Evolutionary conservation across 2,329 filamentous ascomycete genomes (phyloP).

Genomic region (Alternaria gansuensis): DNA sequence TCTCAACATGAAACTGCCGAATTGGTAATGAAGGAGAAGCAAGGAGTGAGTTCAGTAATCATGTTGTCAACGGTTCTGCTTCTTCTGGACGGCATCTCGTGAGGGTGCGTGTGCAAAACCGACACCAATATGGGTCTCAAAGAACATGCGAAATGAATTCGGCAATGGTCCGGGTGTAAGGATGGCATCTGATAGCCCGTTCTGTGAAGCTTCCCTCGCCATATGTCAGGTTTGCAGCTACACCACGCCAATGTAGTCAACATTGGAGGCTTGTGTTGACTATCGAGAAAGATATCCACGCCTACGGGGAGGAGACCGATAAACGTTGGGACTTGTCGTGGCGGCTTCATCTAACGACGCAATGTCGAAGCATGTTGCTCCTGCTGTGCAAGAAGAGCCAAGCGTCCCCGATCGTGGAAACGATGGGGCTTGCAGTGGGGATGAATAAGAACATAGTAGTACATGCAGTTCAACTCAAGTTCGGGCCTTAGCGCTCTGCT

Average conservation of each 20-base stretch:
- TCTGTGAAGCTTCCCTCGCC: conserved; percentile 4
- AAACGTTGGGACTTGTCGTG: conserved; percentile 6
- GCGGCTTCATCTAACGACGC: neutral
- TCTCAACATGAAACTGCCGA: conserved; percentile 6
- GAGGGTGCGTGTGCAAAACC: conserved; percentile 14
- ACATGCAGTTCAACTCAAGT: conserved; percentile 8
- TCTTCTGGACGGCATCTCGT: conserved; percentile 9
- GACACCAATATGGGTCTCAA: conserved; percentile 13
- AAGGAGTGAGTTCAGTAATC: conserved; percentile 8
- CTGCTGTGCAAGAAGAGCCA: conserved; percentile 20
- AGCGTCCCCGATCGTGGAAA: conserved; percentile 13
- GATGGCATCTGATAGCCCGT: conserved; percentile 13
- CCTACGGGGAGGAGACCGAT: neutral
- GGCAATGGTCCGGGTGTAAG: neutral
- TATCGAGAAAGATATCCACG: conserved; percentile 4
- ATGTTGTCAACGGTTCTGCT: neutral
- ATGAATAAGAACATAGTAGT: conserved; percentile 17
- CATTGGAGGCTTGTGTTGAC: conserved; percentile 8
- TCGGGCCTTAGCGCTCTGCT: conserved; percentile 15
- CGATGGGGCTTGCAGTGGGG: conserved; percentile 31
- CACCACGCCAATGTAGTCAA: conserved; percentile 1
- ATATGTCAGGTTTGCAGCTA: neutral
- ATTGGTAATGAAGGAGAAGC: conserved; percentile 5
- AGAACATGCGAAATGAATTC: conserved; percentile 16
- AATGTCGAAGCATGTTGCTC: conserved; percentile 8